phyloP scores from a whole-genome alignment of 2,329 filamentous ascomycete species.

The Aspergillus tamarii region DNA sequence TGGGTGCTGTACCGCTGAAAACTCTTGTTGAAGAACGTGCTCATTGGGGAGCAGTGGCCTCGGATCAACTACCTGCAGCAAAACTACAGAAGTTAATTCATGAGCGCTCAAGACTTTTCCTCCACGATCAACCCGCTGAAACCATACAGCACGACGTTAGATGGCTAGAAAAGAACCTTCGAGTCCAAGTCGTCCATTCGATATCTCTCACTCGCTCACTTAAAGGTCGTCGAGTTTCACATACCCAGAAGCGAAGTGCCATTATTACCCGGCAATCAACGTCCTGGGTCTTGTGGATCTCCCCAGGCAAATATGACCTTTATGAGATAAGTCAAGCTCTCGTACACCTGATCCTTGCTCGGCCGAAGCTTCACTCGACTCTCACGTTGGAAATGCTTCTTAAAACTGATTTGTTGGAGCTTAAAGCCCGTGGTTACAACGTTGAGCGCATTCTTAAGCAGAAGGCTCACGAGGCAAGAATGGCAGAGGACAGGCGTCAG shows the following conservation, averaged over 20 bases:
- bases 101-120: conserved; percentile 85
- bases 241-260: conserved; percentile 75
- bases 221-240: conserved; percentile 68
- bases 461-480: conserved; percentile 82
- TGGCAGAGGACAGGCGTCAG: conserved; percentile 81
- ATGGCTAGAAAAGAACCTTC: conserved; percentile 87
- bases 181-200: conserved; percentile 75
- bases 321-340: conserved; percentile 92
- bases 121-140: conserved; percentile 79
- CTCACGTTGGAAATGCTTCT: conserved; percentile 90
- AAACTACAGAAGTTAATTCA: conserved; percentile 78
- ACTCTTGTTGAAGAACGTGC: conserved; percentile 77
- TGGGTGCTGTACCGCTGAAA: conserved; percentile 78
- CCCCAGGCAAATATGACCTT: conserved; percentile 72
- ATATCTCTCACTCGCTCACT: conserved; percentile 79
- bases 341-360: conserved; percentile 75
- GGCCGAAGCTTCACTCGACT: conserved; percentile 85
- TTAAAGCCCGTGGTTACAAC: conserved; percentile 90
- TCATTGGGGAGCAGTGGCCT: conserved; percentile 66
- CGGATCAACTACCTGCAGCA: conserved; percentile 69
- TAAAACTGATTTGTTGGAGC: conserved; percentile 77
- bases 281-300: conserved; percentile 74
- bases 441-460: conserved; percentile 90
- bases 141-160: conserved; percentile 82
- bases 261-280: conserved; percentile 62